phyloP scores from a whole-genome alignment of 139 green algal species.

The Coelastrella sp. region DNA sequence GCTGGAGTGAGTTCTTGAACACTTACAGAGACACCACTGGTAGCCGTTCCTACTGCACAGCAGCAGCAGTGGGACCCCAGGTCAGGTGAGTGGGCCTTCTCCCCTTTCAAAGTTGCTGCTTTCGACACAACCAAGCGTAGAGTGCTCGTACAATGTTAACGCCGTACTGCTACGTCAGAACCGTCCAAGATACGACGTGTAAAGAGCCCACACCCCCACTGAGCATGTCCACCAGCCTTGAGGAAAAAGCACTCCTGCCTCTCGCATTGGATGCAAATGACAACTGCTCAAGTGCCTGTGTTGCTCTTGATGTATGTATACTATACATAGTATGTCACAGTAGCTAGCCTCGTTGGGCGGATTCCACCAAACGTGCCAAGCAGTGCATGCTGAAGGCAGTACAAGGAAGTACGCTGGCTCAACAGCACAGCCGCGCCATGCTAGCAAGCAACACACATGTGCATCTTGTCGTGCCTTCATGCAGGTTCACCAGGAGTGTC shows the following conservation, averaged over 20 bases:
- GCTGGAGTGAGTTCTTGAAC: slow-evolving; percentile 29
- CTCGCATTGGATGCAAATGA: too few relatives aligned
- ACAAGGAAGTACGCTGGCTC: not conserved
- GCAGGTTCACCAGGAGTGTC: slow-evolving; percentile 27
- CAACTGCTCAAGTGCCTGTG: not conserved
- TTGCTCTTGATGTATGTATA: not conserved
- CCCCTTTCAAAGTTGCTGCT: not conserved
- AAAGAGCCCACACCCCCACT: too few relatives aligned
- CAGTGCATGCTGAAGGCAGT: not conserved
- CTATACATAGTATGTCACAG: not conserved
- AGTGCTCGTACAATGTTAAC: not conserved
- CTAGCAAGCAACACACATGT: not conserved
- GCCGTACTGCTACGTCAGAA: not conserved
- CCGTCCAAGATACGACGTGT: too few relatives aligned
- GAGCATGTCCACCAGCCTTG: too few relatives aligned
- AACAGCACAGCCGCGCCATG: not conserved
- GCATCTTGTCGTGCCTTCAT: not conserved
- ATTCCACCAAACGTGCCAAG: too few relatives aligned
- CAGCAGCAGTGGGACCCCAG: not conserved
- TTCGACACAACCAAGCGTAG: not conserved
- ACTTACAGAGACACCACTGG: slow-evolving; percentile 5
- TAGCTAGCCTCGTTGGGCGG: not conserved
- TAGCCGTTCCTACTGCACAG: not conserved
- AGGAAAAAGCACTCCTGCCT: too few relatives aligned
- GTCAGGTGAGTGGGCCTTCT: slow-evolving; percentile 7